Evolutionary conservation across 176 grass and related monocot species (phyloP).

Genomic region (Bonia amplexicaulis): DNA sequence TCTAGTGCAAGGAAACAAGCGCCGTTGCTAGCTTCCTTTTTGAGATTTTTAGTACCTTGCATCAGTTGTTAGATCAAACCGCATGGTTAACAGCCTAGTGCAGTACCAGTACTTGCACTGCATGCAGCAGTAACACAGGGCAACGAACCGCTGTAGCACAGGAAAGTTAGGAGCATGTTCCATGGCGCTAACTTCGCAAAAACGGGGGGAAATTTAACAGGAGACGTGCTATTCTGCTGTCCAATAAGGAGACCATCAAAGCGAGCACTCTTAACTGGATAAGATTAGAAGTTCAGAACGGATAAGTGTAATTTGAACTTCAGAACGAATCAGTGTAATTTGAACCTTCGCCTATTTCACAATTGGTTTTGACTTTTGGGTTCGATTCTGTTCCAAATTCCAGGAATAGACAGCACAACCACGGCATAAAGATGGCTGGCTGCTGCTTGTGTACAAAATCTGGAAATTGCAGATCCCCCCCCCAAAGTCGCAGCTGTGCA

Average conservation of each 20-base stretch:
- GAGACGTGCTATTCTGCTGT: not conserved
- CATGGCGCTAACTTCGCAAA: not conserved
- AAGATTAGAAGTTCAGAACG: not conserved
- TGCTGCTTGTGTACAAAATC: not conserved
- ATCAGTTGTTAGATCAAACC: not conserved
- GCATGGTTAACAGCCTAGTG: not conserved
- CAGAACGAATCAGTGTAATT: not conserved
- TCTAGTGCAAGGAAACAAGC: not conserved
- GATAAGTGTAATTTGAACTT: not conserved
- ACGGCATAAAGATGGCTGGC: not conserved
- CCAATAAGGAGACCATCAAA: not conserved
- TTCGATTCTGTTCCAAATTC: not conserved
- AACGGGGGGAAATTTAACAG: not conserved
- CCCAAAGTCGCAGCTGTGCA: not conserved
- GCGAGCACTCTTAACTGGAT: not conserved
- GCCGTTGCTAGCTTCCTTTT: not conserved
- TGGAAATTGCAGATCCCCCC: not conserved
- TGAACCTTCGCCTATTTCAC: not conserved
- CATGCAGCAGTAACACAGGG: not conserved
- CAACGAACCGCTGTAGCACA: not conserved
- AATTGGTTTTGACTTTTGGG: not conserved
- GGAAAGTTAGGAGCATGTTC: not conserved
- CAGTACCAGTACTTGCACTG: not conserved
- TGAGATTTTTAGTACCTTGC: not conserved
- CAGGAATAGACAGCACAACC: not conserved